Evolutionary conservation across 805 yeast species (phyloP).

Genomic region (Candida koratica): DNA sequence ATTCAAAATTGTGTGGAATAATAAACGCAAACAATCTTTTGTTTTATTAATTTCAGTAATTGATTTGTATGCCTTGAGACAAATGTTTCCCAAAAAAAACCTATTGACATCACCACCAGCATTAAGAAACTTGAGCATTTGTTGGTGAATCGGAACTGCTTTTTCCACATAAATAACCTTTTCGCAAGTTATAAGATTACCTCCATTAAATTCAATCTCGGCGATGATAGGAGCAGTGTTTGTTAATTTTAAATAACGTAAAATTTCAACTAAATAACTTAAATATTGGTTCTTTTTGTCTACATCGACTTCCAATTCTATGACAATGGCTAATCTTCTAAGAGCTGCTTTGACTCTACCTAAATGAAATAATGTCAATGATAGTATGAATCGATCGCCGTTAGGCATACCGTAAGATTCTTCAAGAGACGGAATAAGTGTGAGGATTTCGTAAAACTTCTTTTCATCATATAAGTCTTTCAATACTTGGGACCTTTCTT

Average conservation of each 20-base stretch:
- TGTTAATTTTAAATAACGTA: conserved; percentile 11
- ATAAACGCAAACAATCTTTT: conserved; percentile 1
- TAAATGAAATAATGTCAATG: conserved; percentile 19
- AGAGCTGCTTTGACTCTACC: conserved; percentile 24
- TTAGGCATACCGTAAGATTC: conserved; percentile 9
- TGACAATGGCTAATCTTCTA: conserved; percentile 23
- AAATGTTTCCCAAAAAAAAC: conserved; percentile 18
- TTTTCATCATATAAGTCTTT: conserved; percentile 10
- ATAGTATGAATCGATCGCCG: conserved; percentile 16
- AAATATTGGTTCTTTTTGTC: conserved; percentile 14
- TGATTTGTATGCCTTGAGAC: conserved; percentile 10
- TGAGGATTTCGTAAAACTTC: conserved; percentile 18
- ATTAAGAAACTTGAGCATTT: conserved; percentile 17
- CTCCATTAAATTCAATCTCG: conserved; percentile 1
- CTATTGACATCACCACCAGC: conserved; percentile 17
- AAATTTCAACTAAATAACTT: conserved; percentile 16
- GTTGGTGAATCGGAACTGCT: conserved; percentile 17
- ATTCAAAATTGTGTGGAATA: neutral
- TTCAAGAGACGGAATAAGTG: conserved; percentile 11
- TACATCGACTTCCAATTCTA: conserved; percentile 20
- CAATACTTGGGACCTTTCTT: neutral
- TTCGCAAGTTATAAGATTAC: conserved; percentile 3
- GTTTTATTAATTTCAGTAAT: neutral
- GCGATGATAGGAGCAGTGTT: neutral
- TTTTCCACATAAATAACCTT: conserved; percentile 16